Conservation (phyloP, 345 rosid genomes). For the Ceriops zippeliana region DNA sequence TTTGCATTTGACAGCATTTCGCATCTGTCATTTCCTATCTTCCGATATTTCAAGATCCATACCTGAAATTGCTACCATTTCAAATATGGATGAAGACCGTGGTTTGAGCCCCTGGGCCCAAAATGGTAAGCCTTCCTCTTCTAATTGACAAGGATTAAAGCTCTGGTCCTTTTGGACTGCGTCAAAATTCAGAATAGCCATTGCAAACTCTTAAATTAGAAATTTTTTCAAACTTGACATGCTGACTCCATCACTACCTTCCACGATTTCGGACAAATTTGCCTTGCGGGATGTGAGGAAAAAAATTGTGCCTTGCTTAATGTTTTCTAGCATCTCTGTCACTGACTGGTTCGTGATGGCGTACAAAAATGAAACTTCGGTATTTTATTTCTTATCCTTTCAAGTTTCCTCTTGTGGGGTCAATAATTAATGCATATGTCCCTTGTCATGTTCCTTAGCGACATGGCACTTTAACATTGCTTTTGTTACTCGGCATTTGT, state of each 20-base stretch:
- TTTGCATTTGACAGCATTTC: too few species aligned
- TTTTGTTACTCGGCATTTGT: too few species aligned
- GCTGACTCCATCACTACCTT: not conserved
- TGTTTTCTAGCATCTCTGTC: not conserved
- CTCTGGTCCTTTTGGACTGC: not conserved
- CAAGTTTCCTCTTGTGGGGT: too few species aligned
- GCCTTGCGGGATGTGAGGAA: not conserved
- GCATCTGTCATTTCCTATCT: not conserved
- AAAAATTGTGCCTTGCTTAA: too few species aligned
- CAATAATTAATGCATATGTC: not conserved
- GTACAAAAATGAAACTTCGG: not conserved
- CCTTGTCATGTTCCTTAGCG: not conserved
- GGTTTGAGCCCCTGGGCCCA: not conserved
- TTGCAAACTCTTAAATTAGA: not conserved
- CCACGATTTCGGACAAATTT: not conserved
- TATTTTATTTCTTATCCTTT: not conserved
- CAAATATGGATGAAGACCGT: not conserved
- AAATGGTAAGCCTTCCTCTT: not conserved
- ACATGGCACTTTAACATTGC: not conserved
- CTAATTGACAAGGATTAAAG: not conserved
- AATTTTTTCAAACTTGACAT: not conserved
- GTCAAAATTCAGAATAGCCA: not conserved
- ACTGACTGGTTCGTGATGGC: too few species aligned
- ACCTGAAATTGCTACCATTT: too few species aligned
- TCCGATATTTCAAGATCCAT: not conserved